phyloP scores from a whole-genome alignment of 345 rosid genomes.

The Melaleuca quinquenervia region DNA sequence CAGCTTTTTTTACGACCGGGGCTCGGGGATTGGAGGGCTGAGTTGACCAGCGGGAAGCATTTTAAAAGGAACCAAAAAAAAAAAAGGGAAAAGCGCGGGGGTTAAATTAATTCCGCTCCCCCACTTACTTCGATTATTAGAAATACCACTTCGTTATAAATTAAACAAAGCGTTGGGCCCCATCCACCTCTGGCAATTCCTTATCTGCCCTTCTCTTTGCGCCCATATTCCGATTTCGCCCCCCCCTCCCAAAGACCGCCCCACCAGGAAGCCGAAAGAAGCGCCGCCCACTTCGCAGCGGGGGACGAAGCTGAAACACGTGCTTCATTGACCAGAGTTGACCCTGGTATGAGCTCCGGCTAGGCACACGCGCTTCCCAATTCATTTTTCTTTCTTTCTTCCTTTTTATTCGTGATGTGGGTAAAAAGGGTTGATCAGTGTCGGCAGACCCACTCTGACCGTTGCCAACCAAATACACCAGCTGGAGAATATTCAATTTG shows the following conservation, averaged over 20 bases:
- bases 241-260: background rate
- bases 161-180: background rate
- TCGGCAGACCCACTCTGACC: background rate
- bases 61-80: background rate
- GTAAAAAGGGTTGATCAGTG: background rate
- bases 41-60: background rate
- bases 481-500: background rate
- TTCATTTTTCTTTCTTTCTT: background rate
- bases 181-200: background rate
- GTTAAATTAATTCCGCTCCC: background rate
- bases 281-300: background rate
- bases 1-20: background rate
- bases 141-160: background rate
- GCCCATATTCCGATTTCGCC: background rate
- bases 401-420: background rate
- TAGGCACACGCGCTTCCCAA: background rate
- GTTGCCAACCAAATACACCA: fast-evolving
- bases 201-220: background rate
- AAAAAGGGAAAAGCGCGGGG: background rate
- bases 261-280: too few relatives aligned
- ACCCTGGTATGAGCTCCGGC: background rate
- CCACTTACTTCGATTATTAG: background rate
- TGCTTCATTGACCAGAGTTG: background rate
- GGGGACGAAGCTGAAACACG: background rate
- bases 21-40: background rate